phyloP scores from a whole-genome alignment of 148 eudicot species.

The Spergularia bocconei region DNA sequence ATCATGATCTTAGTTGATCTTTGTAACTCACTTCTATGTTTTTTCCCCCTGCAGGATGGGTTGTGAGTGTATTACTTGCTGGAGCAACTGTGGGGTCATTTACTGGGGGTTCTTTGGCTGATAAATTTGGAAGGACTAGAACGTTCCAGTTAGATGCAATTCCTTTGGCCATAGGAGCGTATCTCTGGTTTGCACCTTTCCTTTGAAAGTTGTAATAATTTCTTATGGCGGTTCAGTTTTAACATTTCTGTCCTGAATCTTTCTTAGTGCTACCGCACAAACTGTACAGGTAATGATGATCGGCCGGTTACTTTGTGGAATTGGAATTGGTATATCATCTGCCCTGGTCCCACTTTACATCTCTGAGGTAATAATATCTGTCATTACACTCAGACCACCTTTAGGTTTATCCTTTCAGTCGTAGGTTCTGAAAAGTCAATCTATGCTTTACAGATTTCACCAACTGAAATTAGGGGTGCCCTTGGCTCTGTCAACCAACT shows the following conservation, averaged over 20 bases:
- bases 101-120: conserved; percentile 95
- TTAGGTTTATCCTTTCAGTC: not conserved
- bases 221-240: conserved; percentile 8
- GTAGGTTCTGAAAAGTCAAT: conserved; percentile 18
- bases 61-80: conserved; percentile 94
- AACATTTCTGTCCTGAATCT: conserved; percentile 23
- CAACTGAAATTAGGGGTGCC: conserved; percentile 96
- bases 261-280: conserved; percentile 69
- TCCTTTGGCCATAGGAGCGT: conserved; percentile 90
- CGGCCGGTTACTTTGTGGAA: conserved; percentile 88
- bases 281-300: conserved; percentile 78
- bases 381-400: not conserved
- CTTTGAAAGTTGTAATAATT: conserved; percentile 2
- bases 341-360: conserved; percentile 95
- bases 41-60: conserved; percentile 62
- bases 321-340: conserved; percentile 97
- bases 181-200: conserved; percentile 62
- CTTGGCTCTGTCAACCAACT: conserved; percentile 97
- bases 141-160: conserved; percentile 85
- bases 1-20: not conserved
- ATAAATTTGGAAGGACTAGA: conserved; percentile 85
- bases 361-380: conserved; percentile 62
- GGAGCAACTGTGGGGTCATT: conserved; percentile 98
- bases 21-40: not conserved
- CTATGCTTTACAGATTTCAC: conserved; percentile 68